phyloP scores from a whole-genome alignment of 345 rosid genomes.

The Rhizophora mangle region DNA sequence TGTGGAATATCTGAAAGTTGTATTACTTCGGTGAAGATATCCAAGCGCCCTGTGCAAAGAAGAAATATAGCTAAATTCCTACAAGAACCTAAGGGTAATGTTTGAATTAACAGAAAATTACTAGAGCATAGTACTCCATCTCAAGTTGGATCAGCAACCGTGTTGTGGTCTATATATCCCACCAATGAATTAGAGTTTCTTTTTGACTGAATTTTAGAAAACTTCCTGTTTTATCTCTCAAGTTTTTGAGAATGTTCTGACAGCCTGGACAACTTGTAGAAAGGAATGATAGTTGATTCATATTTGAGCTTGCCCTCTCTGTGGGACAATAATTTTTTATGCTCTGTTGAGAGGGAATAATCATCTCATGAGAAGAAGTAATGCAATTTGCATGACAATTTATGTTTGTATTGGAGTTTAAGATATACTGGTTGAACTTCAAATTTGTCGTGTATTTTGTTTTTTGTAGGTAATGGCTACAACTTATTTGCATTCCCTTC shows the following conservation, averaged over 20 bases:
- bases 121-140: not conserved
- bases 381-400: not conserved
- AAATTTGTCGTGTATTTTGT: not conserved
- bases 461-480: slow-evolving; percentile 58
- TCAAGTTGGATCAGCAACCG: not conserved
- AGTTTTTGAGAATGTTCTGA: not conserved
- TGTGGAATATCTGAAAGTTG: slow-evolving; percentile 25
- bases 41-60: slow-evolving; percentile 50
- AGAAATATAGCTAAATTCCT: slow-evolving; percentile 39
- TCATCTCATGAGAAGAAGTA: not conserved
- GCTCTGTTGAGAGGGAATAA: not conserved
- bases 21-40: slow-evolving; percentile 39
- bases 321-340: not conserved
- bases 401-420: not conserved
- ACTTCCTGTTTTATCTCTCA: not conserved
- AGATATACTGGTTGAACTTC: not conserved
- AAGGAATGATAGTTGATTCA: not conserved
- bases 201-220: not conserved
- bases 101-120: not conserved
- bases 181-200: not conserved
- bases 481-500: slow-evolving; percentile 92
- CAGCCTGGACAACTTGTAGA: not conserved
- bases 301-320: not conserved
- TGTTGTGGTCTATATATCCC: not conserved
- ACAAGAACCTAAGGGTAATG: slow-evolving; percentile 46